Conservation (phyloP, 768 basidiomycete genomes). For the Hydnomerulius pinastri region DNA sequence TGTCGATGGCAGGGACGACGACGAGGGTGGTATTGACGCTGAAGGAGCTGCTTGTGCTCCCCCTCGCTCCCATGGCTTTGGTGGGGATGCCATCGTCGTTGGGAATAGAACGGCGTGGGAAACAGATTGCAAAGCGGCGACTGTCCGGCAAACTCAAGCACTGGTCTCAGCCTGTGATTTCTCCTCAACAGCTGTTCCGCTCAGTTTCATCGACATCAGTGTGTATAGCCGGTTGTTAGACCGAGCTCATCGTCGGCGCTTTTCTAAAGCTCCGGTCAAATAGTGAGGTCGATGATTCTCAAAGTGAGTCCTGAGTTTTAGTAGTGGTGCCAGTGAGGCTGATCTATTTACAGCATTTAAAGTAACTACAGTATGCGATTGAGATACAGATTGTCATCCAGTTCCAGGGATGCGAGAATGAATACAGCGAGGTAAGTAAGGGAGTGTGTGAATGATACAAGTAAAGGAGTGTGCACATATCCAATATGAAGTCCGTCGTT, state of each 20-base stretch:
- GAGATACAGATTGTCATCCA: slow-evolving; percentile 13
- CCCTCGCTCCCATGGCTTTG: slow-evolving; percentile 87
- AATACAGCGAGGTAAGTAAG: slow-evolving; percentile 1
- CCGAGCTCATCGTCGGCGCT: no score
- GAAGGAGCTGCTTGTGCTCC: slow-evolving; percentile 36
- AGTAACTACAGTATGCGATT: neutral
- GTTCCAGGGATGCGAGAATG: slow-evolving; percentile 20
- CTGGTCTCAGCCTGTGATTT: neutral
- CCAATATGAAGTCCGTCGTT: neutral
- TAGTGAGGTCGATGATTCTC: neutral
- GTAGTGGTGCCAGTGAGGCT: neutral
- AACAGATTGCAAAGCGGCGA: neutral
- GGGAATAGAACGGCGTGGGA: slow-evolving; percentile 17
- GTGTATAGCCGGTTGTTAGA: no score
- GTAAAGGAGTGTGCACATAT: neutral
- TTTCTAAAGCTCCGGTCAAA: no score
- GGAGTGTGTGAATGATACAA: neutral
- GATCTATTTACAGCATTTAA: slow-evolving; percentile 1
- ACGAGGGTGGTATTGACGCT: slow-evolving; percentile 27
- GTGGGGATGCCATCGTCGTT: slow-evolving; percentile 73
- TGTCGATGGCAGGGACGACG: slow-evolving; percentile 24
- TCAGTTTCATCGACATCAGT: no score
- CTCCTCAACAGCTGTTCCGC: no score
- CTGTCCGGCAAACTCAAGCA: no score
- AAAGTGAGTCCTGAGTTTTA: neutral